Percentiles rank a stretch among this genome's conserved stretches.
phyloP scores from a whole-genome alignment of 257 asterid genomes.

The Gentiana macrophylla region DNA sequence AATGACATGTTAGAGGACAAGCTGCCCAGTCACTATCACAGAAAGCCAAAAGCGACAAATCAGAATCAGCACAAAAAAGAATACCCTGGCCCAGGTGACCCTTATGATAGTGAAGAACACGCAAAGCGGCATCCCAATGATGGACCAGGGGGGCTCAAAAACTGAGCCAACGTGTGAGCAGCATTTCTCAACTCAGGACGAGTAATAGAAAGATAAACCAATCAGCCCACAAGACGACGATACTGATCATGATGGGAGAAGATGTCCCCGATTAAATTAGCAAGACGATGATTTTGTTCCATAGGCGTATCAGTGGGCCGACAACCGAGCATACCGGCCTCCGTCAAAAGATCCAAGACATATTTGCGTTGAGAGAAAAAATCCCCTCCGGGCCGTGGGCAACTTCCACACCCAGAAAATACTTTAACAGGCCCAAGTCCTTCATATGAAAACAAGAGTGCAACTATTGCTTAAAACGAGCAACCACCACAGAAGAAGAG shows the following conservation, averaged over 20 bases:
- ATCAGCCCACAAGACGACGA: not conserved
- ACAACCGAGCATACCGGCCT: not conserved
- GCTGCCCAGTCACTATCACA: too few relatives aligned
- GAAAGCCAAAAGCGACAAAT: not conserved
- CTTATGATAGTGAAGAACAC: not conserved
- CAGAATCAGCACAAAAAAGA: not conserved
- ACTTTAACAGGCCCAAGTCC: too few relatives aligned
- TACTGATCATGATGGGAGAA: not conserved
- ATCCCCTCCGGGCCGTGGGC: too few relatives aligned
- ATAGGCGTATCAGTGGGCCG: not conserved
- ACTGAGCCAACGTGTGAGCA: too few relatives aligned
- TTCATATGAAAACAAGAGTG: too few relatives aligned
- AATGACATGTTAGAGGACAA: not conserved
- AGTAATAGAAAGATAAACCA: too few relatives aligned
- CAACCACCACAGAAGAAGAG: not conserved
- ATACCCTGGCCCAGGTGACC: not conserved
- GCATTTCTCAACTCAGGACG: too few relatives aligned
- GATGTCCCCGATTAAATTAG: not conserved
- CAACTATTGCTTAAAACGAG: not conserved
- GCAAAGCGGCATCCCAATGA: too few relatives aligned
- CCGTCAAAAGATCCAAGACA: too few relatives aligned
- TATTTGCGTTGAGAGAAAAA: too few relatives aligned
- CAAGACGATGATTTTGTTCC: not conserved
- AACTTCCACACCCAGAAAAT: too few relatives aligned
- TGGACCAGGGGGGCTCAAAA: too few relatives aligned